Conservation (phyloP, 352 stramenopile species). For the Phytophthora uliginosa region DNA sequence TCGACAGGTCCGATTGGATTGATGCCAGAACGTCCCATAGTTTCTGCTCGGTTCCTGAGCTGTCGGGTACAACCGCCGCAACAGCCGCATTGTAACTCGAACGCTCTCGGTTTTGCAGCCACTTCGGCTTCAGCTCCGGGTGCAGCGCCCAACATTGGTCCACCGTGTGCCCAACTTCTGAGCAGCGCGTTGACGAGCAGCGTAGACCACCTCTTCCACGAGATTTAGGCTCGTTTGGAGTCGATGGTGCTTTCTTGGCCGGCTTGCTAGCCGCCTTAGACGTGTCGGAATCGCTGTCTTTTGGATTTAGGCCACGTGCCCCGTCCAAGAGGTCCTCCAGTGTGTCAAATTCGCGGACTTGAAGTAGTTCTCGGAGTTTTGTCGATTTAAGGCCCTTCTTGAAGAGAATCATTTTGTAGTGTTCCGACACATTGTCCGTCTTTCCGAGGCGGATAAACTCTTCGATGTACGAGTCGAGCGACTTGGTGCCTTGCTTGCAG, state of each 20-base stretch:
- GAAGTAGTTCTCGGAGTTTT: constrained; percentile 10
- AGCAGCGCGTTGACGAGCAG: background rate
- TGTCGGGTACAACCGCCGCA: background rate
- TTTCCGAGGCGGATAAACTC: constrained; percentile 13
- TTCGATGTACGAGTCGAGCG: constrained; percentile 9
- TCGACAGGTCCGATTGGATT: background rate
- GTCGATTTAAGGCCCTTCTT: constrained; percentile 17
- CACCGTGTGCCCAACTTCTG: constrained; percentile 8
- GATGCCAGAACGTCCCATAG: background rate
- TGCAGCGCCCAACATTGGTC: constrained; percentile 10
- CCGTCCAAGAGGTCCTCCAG: constrained; percentile 7
- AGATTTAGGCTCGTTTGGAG: background rate
- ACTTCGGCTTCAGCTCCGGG: constrained; percentile 5
- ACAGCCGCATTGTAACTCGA: background rate
- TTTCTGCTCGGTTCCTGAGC: background rate
- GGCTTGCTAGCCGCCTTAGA: background rate
- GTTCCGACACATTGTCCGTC: constrained; percentile 15
- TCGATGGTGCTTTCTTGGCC: background rate
- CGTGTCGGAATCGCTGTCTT: background rate
- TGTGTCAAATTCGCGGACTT: constrained; percentile 9
- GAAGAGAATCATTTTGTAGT: constrained; percentile 25
- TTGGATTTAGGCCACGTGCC: constrained; percentile 1
- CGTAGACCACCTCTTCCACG: background rate
- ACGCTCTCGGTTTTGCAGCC: background rate
- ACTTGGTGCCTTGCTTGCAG: constrained; percentile 7